These are phyloP conservation scores for Fusarium zealandicum DNA, from an alignment of 2,329 filamentous ascomycete species.

Conservation along the genomic window DNA sequence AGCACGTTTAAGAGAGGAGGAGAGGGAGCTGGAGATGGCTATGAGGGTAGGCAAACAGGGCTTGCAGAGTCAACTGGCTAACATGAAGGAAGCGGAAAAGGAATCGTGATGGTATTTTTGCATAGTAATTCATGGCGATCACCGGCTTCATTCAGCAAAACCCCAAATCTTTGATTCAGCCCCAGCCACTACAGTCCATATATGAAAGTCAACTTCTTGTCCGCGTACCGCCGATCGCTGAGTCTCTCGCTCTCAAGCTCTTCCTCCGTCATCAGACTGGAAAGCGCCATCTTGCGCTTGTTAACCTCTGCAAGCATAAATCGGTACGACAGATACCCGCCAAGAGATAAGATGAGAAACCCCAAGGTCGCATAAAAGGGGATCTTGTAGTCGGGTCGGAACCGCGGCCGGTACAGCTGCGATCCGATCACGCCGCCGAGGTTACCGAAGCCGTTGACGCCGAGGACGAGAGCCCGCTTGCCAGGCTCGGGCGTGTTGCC, in stretches of 20 bases:
- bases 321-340: slow-evolving; percentile 37
- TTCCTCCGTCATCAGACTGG: slow-evolving; percentile 31
- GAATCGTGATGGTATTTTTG: slow-evolving; percentile 25
- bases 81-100: slow-evolving; percentile 38
- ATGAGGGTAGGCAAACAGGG: slow-evolving; percentile 74
- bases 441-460: slow-evolving; percentile 42
- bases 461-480: slow-evolving; percentile 40
- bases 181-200: slow-evolving; percentile 34
- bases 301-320: slow-evolving; percentile 34
- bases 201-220: slow-evolving; percentile 41
- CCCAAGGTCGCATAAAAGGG: slow-evolving; percentile 40
- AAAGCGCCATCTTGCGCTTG: slow-evolving; percentile 24
- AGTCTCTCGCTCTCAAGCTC: slow-evolving; percentile 40
- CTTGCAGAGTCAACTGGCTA: slow-evolving; percentile 65
- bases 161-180: background rate
- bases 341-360: slow-evolving; percentile 31
- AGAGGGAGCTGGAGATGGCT: slow-evolving; percentile 71
- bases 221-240: slow-evolving; percentile 37
- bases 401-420: slow-evolving; percentile 38
- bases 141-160: background rate
- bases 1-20: slow-evolving; percentile 68
- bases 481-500: slow-evolving; percentile 42
- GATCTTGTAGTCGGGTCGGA: slow-evolving; percentile 34
- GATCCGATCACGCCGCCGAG: slow-evolving; percentile 39
- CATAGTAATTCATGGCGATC: slow-evolving; percentile 16